phyloP scores from a whole-genome alignment of 2,329 filamentous ascomycete species.

The Aspergillus aculeatinus region DNA sequence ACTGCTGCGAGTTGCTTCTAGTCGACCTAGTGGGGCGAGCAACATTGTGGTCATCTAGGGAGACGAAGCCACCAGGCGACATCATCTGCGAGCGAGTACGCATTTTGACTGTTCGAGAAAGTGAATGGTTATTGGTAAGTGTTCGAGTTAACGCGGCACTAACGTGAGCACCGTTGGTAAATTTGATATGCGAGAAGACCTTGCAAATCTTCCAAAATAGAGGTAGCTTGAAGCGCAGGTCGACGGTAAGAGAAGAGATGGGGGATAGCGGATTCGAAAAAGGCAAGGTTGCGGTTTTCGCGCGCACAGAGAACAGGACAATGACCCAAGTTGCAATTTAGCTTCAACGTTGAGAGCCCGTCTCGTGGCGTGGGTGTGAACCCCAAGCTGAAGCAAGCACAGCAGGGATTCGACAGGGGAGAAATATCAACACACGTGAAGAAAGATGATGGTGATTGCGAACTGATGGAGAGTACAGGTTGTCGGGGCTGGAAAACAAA shows the following conservation, averaged over 20 bases:
- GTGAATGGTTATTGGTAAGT: neutral
- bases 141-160: neutral
- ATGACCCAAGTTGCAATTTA: too few species aligned
- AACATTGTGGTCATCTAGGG: conserved; percentile 27
- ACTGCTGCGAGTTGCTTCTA: conserved; percentile 15
- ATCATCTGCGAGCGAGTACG: conserved; percentile 40
- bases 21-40: conserved; percentile 23
- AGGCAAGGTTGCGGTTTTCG: too few species aligned
- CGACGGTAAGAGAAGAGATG: neutral
- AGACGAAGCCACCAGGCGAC: conserved; percentile 34
- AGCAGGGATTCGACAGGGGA: too few species aligned
- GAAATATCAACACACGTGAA: too few species aligned
- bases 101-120: conserved; percentile 27
- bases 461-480: neutral
- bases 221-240: neutral
- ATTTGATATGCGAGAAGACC: neutral
- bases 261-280: neutral
- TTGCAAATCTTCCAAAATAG: neutral
- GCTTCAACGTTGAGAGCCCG: too few species aligned
- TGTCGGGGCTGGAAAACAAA: neutral
- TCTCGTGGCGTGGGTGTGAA: too few species aligned
- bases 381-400: too few species aligned
- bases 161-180: neutral
- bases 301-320: too few species aligned
- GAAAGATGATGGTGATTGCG: too few species aligned